Conservation (phyloP, 75 land plant species). For the Picea glauca region DNA sequence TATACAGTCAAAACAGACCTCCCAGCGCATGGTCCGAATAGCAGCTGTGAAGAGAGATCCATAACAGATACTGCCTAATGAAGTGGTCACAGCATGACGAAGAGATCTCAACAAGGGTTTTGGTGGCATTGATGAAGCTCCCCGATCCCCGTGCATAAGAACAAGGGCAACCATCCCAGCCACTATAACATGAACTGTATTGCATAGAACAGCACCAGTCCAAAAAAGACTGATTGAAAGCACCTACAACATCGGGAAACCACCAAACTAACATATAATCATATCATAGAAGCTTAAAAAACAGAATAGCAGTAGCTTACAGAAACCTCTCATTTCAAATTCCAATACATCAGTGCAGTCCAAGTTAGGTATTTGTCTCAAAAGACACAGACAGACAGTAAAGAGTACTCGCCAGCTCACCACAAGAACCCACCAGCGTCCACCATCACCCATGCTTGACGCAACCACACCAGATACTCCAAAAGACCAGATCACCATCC, state of each 20-base stretch:
- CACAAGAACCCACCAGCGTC: conserved; percentile 89
- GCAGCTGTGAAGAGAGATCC: conserved; percentile 94
- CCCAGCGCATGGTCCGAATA: conserved; percentile 85
- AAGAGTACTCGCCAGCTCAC: conserved; percentile 76
- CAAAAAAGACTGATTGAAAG: conserved; percentile 89
- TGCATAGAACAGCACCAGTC: conserved; percentile 93
- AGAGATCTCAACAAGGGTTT: conserved; percentile 57
- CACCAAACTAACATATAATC: conserved; percentile 4
- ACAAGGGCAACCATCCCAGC: conserved; percentile 80
- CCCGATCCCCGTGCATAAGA: conserved; percentile 63
- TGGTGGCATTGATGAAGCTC: conserved; percentile 62
- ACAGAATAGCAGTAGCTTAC: neutral
- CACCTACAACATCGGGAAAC: conserved; percentile 36
- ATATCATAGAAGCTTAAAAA: conserved; percentile 11
- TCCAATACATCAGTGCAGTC: neutral
- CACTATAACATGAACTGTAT: conserved; percentile 84
- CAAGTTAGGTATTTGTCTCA: neutral
- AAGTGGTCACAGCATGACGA: conserved; percentile 71
- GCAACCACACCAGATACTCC: conserved; percentile 88
- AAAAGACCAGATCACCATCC: conserved; percentile 91
- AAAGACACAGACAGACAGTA: conserved; percentile 8
- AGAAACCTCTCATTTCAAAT: conserved; percentile 6
- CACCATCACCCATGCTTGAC: conserved; percentile 56
- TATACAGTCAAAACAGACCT: conserved; percentile 34
- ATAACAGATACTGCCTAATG: conserved; percentile 93